Percentiles rank a stretch among this genome's conserved stretches.
These are phyloP conservation scores for Penicillium daleae DNA, from an alignment of 495 filamentous ascomycete species.

Conservation along the genomic window DNA sequence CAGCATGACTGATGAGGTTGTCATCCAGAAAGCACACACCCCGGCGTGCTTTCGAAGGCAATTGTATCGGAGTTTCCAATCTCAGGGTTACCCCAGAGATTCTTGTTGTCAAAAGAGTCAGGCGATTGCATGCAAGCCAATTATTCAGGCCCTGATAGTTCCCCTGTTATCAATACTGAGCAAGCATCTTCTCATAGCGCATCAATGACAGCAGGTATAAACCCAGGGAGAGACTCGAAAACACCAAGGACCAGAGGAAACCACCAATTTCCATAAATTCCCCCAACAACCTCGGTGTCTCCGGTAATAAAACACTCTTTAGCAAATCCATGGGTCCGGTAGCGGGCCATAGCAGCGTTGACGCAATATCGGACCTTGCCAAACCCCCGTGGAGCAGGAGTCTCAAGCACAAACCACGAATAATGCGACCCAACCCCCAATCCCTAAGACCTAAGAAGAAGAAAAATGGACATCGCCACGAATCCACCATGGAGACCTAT, in stretches of 20 bases:
- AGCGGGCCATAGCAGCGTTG: not conserved
- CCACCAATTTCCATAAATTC: not conserved
- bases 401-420: not conserved
- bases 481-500: not conserved
- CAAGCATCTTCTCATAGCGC: not conserved
- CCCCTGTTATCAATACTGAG: not conserved
- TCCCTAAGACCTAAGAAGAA: not conserved
- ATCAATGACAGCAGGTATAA: not conserved
- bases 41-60: not conserved
- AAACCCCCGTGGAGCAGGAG: not conserved
- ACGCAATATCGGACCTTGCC: not conserved
- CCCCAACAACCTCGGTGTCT: not conserved
- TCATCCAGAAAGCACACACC: not conserved
- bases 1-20: not conserved
- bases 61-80: not conserved
- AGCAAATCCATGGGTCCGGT: not conserved
- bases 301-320: not conserved
- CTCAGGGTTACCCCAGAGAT: not conserved
- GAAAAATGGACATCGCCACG: constrained; percentile 2
- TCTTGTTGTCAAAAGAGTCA: not conserved
- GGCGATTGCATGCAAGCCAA: not conserved
- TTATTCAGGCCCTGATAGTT: not conserved
- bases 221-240: not conserved
- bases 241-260: not conserved
- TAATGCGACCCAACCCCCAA: not conserved